These are phyloP conservation scores for Fraxinus americana DNA, from an alignment of 257 asterid species.

Conservation along the genomic window DNA sequence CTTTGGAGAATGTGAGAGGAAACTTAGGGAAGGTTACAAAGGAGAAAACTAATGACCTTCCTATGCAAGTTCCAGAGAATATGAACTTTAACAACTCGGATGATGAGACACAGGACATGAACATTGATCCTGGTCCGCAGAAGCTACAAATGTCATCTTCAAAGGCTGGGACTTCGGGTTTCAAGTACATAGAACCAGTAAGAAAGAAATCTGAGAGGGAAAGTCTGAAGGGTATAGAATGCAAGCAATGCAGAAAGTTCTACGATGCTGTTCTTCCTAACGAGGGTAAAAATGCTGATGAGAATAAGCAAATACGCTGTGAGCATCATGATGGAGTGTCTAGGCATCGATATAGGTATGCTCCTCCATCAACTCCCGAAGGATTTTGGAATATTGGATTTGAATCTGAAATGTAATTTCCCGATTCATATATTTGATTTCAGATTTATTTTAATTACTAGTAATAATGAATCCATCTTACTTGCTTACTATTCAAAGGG, in stretches of 20 bases:
- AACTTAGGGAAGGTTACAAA: slow-evolving; percentile 50
- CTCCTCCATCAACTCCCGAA: slow-evolving; percentile 94
- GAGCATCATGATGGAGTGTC: slow-evolving; percentile 98
- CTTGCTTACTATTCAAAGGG: neutral
- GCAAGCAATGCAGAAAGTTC: slow-evolving; percentile 95
- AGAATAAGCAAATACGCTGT: slow-evolving; percentile 59
- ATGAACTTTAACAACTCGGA: slow-evolving; percentile 50
- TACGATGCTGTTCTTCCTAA: slow-evolving; percentile 83
- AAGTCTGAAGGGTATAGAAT: slow-evolving; percentile 80
- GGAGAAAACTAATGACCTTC: slow-evolving; percentile 37
- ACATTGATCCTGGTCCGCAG: slow-evolving; percentile 40
- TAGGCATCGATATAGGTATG: slow-evolving; percentile 89
- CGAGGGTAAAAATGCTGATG: slow-evolving; percentile 37
- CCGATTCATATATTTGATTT: slow-evolving; percentile 7
- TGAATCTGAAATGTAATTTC: slow-evolving; percentile 76
- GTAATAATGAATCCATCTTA: neutral
- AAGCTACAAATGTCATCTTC: slow-evolving; percentile 43
- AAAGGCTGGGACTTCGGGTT: slow-evolving; percentile 51
- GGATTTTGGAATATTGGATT: slow-evolving; percentile 98
- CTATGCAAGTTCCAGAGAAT: slow-evolving; percentile 30
- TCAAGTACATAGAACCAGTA: slow-evolving; percentile 81
- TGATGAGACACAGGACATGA: slow-evolving; percentile 74
- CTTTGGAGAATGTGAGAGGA: slow-evolving; percentile 64
- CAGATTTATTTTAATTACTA: slow-evolving; percentile 3
- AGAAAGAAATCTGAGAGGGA: slow-evolving; percentile 83